These are phyloP conservation scores for Fusarium austroafricanum DNA, from an alignment of 2,329 filamentous ascomycete genomes.

Conservation along the genomic window DNA sequence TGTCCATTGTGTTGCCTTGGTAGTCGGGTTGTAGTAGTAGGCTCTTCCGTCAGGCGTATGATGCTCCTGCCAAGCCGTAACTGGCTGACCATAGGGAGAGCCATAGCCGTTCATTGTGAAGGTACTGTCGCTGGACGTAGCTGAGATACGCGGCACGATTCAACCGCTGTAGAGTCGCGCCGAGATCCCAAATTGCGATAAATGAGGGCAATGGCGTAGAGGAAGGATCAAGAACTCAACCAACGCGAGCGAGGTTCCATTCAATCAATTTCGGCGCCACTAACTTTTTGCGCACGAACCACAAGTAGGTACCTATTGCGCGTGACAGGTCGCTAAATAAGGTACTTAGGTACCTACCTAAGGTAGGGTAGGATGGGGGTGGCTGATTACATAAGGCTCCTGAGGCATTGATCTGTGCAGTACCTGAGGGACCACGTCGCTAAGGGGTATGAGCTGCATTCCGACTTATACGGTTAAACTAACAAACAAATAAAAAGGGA, in stretches of 20 bases:
- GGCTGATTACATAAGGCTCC: conserved; percentile 22
- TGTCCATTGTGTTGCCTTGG: conserved; percentile 91
- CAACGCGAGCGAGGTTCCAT: not conserved
- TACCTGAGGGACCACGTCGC: conserved; percentile 37
- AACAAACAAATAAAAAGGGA: conserved; percentile 25
- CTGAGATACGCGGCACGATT: conserved; percentile 16
- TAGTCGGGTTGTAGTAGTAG: conserved; percentile 91
- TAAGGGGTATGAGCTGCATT: conserved; percentile 36
- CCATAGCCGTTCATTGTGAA: conserved; percentile 69
- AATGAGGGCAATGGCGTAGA: conserved; percentile 15
- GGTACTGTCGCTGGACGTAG: not conserved
- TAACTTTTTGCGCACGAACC: conserved; percentile 46
- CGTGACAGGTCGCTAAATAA: too few species aligned
- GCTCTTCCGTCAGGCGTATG: conserved; percentile 82
- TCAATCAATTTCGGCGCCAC: conserved; percentile 27
- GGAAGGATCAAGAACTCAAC: conserved; percentile 17
- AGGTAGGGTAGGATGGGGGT: too few species aligned
- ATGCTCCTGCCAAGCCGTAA: conserved; percentile 81
- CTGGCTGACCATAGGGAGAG: conserved; percentile 61
- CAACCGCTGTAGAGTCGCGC: not conserved
- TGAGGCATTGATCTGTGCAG: not conserved
- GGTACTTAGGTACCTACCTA: too few species aligned
- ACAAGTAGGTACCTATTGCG: conserved; percentile 4
- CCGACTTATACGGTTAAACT: conserved; percentile 40
- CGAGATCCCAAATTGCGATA: not conserved